phyloP scores from a whole-genome alignment of 164 flowering plant species.

The Nelumbo lutea region DNA sequence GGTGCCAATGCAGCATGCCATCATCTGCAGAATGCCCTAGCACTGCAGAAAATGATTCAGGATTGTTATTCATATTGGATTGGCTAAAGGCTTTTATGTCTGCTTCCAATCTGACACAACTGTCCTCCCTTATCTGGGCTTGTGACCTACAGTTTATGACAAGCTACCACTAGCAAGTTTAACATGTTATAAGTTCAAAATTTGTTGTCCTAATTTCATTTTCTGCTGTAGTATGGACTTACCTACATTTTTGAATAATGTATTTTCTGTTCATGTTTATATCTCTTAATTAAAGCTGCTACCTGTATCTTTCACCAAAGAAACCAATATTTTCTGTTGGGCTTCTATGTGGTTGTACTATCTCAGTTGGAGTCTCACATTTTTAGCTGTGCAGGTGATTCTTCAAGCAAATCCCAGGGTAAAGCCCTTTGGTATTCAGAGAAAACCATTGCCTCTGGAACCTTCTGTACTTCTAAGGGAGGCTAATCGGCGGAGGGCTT shows the following conservation, averaged over 20 bases:
- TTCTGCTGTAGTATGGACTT: background rate
- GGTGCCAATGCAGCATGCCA: no score
- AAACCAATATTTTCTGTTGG: background rate
- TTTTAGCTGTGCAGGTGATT: conserved; percentile 48
- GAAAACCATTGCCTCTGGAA: conserved; percentile 89
- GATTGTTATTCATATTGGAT: no score
- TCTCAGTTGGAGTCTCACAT: background rate
- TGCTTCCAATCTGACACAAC: no score
- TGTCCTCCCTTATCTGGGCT: no score
- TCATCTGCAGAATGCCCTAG: no score
- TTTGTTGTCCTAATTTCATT: background rate
- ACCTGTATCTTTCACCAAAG: background rate
- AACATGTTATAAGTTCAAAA: background rate
- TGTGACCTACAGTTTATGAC: no score
- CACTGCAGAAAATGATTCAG: no score
- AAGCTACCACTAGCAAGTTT: no score
- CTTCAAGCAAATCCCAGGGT: conserved; percentile 63
- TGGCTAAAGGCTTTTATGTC: no score
- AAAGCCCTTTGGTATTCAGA: conserved; percentile 85
- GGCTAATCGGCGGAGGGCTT: conserved; percentile 95
- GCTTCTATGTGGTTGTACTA: conserved; percentile 3
- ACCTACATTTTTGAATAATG: background rate
- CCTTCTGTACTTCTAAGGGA: conserved; percentile 87
- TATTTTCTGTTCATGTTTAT: background rate
- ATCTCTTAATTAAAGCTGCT: background rate